A percentile compares a stretch with the other conserved stretches of the same genome.
Evolutionary conservation across 495 filamentous ascomycete genomes (phyloP).

Genomic region (Penicillium waksmanii): DNA sequence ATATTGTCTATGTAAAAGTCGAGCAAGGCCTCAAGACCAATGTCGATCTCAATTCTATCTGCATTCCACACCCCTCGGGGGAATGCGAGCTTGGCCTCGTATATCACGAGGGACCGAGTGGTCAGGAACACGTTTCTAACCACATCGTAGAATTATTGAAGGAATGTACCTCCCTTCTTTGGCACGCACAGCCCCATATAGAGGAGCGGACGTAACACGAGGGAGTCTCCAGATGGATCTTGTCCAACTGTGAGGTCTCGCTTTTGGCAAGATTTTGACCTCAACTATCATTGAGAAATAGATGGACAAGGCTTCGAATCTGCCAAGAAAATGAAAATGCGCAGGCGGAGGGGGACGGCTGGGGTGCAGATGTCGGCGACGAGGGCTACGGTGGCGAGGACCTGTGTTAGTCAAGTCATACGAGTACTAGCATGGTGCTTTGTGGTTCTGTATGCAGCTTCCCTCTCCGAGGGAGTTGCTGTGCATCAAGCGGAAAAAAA

Average conservation of each 20-base stretch:
- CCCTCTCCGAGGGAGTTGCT: background rate
- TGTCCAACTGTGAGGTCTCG: slow-evolving; percentile 37
- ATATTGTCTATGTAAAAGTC: background rate
- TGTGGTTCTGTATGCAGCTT: background rate
- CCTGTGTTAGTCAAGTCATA: background rate
- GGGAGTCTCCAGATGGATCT: slow-evolving; percentile 42
- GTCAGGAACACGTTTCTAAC: background rate
- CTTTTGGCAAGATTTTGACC: slow-evolving; percentile 54
- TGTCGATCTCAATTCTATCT: background rate
- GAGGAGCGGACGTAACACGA: slow-evolving; percentile 53
- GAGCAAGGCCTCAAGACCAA: background rate
- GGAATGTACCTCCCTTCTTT: slow-evolving; percentile 55
- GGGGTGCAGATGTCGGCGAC: no score
- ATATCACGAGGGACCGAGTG: background rate
- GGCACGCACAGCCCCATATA: slow-evolving; percentile 53
- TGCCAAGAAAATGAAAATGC: slow-evolving; percentile 29
- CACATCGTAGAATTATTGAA: slow-evolving; percentile 7
- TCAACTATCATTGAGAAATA: slow-evolving; percentile 49
- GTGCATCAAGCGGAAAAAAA: slow-evolving; percentile 2
- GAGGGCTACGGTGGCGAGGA: background rate
- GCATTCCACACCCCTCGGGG: background rate
- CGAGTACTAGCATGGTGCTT: background rate
- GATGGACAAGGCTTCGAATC: slow-evolving; percentile 56
- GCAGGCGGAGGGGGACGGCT: background rate
- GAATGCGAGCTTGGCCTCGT: background rate